phyloP scores from a whole-genome alignment of 2,329 filamentous ascomycete species.

The Scedosporium minutisporum region DNA sequence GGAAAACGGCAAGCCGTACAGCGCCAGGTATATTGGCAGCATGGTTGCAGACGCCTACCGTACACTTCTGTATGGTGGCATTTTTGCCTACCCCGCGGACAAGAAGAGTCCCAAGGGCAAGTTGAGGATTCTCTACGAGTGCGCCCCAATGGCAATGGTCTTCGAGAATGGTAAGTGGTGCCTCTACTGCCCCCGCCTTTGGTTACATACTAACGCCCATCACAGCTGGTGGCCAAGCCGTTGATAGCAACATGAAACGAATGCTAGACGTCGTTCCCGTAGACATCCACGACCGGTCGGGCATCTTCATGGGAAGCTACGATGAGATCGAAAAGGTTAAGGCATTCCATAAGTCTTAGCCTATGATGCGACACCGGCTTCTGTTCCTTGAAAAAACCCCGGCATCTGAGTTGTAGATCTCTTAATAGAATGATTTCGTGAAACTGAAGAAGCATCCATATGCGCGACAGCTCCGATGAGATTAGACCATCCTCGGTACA shows the following conservation, averaged over 20 bases:
- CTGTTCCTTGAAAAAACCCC: too few species aligned
- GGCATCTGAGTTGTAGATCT: too few species aligned
- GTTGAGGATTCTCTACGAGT: constrained; percentile 94
- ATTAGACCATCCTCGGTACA: constrained; percentile 31
- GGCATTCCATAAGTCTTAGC: constrained; percentile 53
- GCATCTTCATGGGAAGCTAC: constrained; percentile 91
- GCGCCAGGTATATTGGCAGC: constrained; percentile 86
- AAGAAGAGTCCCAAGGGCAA: constrained; percentile 99
- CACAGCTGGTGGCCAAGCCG: constrained; percentile 78
- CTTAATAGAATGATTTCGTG: not conserved
- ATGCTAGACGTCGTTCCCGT: constrained; percentile 86
- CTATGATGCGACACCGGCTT: too few species aligned
- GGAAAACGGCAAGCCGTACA: constrained; percentile 77
- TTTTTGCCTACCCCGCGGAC: constrained; percentile 96
- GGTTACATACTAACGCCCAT: constrained; percentile 3
- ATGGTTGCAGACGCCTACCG: constrained; percentile 99
- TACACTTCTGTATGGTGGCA: constrained; percentile 86
- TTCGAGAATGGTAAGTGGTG: constrained; percentile 81
- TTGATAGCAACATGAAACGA: constrained; percentile 82
- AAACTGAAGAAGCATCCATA: not conserved
- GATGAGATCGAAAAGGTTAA: constrained; percentile 97
- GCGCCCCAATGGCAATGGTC: constrained; percentile 96
- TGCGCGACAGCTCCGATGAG: not conserved
- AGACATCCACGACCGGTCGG: constrained; percentile 88
- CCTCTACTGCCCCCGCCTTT: not conserved